Evolutionary conservation across 139 green algal species (phyloP).

Genomic region (Coelastrella sp.): DNA sequence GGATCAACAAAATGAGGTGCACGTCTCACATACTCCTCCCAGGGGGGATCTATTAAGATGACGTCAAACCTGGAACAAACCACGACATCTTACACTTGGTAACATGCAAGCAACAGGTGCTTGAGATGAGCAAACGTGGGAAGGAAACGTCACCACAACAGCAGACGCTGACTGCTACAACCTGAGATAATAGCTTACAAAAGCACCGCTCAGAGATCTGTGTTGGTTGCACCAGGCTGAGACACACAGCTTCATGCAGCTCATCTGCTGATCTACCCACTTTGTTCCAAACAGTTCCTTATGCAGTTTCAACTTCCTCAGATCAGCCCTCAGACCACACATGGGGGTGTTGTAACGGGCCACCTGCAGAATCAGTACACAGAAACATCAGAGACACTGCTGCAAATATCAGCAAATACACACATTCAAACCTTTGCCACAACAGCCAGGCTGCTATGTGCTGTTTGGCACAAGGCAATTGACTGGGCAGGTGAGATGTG

Average conservation of each 20-base stretch:
- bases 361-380: not conserved
- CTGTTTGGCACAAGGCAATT: too few relatives aligned
- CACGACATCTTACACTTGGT: too few relatives aligned
- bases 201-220: too few relatives aligned
- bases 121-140: too few relatives aligned
- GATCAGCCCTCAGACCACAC: slow-evolving; percentile 69
- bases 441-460: too few relatives aligned
- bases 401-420: not conserved
- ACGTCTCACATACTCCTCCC: slow-evolving; percentile 86
- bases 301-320: slow-evolving; percentile 63
- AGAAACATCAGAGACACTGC: slow-evolving; percentile 1
- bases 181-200: too few relatives aligned
- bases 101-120: not conserved
- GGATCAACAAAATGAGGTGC: slow-evolving; percentile 68
- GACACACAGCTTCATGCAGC: too few relatives aligned
- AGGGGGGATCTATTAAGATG: slow-evolving; percentile 87
- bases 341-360: slow-evolving; percentile 51
- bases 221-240: too few relatives aligned
- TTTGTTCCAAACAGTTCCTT: slow-evolving; percentile 78
- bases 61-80: slow-evolving; percentile 75
- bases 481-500: too few relatives aligned
- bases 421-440: not conserved
- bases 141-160: too few relatives aligned
- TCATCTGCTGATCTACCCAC: too few relatives aligned
- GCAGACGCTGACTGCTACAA: too few relatives aligned